Evolutionary conservation across 2,329 filamentous ascomycete genomes (phyloP), one percentile per base, ranked within the genome.

Genomic region (Epichloe gansuensis): DNA sequence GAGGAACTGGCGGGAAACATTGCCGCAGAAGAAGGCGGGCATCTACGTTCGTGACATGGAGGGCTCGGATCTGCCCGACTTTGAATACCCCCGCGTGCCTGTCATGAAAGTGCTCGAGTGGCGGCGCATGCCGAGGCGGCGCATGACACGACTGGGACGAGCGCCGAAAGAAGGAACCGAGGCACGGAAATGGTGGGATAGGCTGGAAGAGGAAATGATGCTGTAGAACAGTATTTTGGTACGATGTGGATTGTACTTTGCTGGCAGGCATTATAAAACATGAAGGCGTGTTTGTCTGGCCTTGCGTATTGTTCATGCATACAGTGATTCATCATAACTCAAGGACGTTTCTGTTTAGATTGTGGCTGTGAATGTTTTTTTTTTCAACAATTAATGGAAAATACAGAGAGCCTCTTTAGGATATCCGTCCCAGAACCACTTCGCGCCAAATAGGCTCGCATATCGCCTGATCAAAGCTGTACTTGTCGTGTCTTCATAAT

Each of bases 201-300:
- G 40, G 12, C 6, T 68, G 34, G 62, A 61, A 48, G 51, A 58
- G n/a, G 63, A 68, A 40, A 17, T 68, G 54, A 58, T 63, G 52
- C 54, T 56, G 42, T 68, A 63, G 56, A 21, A n/a, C 6, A 27
- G 42, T 27, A 3, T 25, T 6, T 27, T 15, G 15, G 42, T 23
- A n/a, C 12, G 13, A 27, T 31, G 12, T n/a, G 42, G 23, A 6
- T 5, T 45, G 5, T n/a, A 31, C 23, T 34, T 45, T 39, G 12
- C 36, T 13, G 15, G 36, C 13, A 6, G 13, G 5, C 36, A 31
- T 31, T 4, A 31, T 4, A 11, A 11, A 4, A 4, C 31, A 11
- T 31, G 31, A 31, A 31, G 31, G 31, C 31, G 31, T 11, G 9
- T 11, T 4, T 8, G 31, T 9, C 9, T 31, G 31, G 31, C 31